phyloP scores from a whole-genome alignment of 495 filamentous ascomycete species.

The Penicillium tannophilum region DNA sequence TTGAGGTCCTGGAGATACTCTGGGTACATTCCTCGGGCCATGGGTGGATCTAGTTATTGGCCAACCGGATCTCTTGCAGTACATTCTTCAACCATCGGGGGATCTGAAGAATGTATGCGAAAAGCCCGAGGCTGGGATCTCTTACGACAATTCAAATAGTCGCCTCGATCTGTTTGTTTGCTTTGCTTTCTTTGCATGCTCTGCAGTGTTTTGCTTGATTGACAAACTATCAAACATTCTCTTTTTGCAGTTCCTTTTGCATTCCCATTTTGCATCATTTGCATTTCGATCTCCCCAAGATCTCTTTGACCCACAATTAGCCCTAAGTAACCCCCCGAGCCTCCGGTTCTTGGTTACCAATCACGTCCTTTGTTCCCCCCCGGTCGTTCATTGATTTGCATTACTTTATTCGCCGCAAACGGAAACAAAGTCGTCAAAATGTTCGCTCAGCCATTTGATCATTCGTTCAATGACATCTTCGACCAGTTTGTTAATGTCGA shows the following conservation, averaged over 20 bases:
- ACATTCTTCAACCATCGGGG: conserved; percentile 47
- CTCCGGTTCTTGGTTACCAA: conserved; percentile 28
- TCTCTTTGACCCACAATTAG: conserved; percentile 14
- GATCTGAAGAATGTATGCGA: conserved; percentile 42
- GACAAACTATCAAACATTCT: conserved; percentile 17
- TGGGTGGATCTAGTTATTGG: conserved; percentile 27
- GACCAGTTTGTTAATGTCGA: conserved; percentile 56
- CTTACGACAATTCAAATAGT: conserved; percentile 46
- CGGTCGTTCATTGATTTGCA: conserved; percentile 21
- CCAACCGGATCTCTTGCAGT: conserved; percentile 26
- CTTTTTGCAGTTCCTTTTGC: not conserved
- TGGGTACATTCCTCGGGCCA: conserved; percentile 31
- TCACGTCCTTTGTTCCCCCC: conserved; percentile 28
- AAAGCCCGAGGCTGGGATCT: conserved; percentile 45
- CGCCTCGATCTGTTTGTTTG: conserved; percentile 49
- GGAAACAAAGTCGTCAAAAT: conserved; percentile 45
- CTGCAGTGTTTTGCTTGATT: conserved; percentile 52
- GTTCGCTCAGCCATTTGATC: conserved; percentile 51
- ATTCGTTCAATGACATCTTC: conserved; percentile 56
- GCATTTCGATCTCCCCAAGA: conserved; percentile 16
- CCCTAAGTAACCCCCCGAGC: conserved; percentile 16
- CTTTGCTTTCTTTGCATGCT: conserved; percentile 54
- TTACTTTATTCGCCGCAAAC: conserved; percentile 45
- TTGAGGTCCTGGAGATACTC: conserved; percentile 11
- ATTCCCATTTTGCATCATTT: conserved; percentile 13